Evolutionary conservation across 2,329 filamentous ascomycete species (phyloP).

Genomic region (Exophiala lecanii-corni): DNA sequence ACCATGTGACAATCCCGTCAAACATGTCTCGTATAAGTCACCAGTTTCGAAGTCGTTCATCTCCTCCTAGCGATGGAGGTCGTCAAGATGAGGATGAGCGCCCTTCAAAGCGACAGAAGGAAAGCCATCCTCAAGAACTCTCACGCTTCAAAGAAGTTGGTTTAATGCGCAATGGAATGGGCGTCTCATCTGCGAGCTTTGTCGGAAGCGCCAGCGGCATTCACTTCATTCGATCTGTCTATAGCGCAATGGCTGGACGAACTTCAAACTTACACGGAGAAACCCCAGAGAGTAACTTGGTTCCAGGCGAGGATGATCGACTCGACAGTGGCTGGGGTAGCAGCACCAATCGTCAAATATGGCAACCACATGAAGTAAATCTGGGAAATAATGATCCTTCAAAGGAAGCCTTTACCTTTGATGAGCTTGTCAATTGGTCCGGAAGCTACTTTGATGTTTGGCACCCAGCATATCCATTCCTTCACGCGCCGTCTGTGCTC

Average conservation of each 20-base stretch:
- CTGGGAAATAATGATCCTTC: not conserved
- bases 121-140: slow-evolving; percentile 18
- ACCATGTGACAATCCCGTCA: not conserved
- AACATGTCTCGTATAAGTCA: slow-evolving; percentile 6
- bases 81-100: slow-evolving; percentile 12
- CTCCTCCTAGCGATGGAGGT: slow-evolving; percentile 4
- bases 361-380: slow-evolving; percentile 36
- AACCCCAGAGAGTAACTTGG: slow-evolving; percentile 38
- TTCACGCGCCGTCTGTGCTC: slow-evolving; percentile 51
- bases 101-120: slow-evolving; percentile 30
- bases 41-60: slow-evolving; percentile 3
- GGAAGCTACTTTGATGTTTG: slow-evolving; percentile 54
- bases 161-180: slow-evolving; percentile 49
- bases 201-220: slow-evolving; percentile 56
- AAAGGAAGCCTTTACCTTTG: slow-evolving; percentile 36
- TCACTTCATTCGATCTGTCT: slow-evolving; percentile 55
- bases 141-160: slow-evolving; percentile 39
- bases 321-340: slow-evolving; percentile 23
- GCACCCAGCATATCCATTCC: slow-evolving; percentile 54
- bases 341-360: slow-evolving; percentile 27
- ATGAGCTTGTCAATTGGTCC: slow-evolving; percentile 48
- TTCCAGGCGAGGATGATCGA: slow-evolving; percentile 56
- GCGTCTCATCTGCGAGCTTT: slow-evolving; percentile 48
- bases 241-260: slow-evolving; percentile 41
- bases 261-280: slow-evolving; percentile 32